Evolutionary conservation across 768 basidiomycete genomes (phyloP), one percentile per base, ranked within the genome.

Genomic region (Suillus paluster): DNA sequence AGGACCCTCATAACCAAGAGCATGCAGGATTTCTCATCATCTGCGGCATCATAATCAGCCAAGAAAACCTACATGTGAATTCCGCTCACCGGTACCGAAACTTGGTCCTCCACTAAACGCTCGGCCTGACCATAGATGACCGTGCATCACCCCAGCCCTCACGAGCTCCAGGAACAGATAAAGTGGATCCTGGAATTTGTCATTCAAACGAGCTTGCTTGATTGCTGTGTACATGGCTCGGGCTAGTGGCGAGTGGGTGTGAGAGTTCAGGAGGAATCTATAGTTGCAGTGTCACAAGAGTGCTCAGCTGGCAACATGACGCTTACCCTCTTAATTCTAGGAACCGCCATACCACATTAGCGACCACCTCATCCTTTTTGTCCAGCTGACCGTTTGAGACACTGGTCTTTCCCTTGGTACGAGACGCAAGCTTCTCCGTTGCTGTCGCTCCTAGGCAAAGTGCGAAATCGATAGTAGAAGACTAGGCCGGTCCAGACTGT

Each of bases 341-440:
- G 85, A 99, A 98, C 58, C 97, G 87, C 96, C 96, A 98, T 59
- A 99, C 92, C 30, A 97, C 95, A 72, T 99, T 99, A 9, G 96
- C 96, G 4, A 99, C 97, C 0, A 97, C 83, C 75, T 99, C 97
- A 69, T 99, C 97, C 79, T 99, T 99, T 80, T 97, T 98, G 63
- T 99, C 97, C 30, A 99, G 82, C 17, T 87, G 84, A 7, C 68
- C 70, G 41, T 68, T 70, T 30, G 78, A 69, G 36, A 76, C 66
- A 56, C 69, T 80, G n/a, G 73, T 70, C 78, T 88, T 91, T 44
- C 83, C 81, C 74, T 90, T 91, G 53, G 97, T 99, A 45, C 94
- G 88, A 44, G 78, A 74, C 0, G 97, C 95, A 23, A 91, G 82
- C 68, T 88, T 88, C 59, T 96, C 93, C 46, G 86, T 81, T 48